Evolutionary conservation across 2,329 filamentous ascomycete genomes (phyloP).

Genomic region (Pseudogymnoascus sp.): DNA sequence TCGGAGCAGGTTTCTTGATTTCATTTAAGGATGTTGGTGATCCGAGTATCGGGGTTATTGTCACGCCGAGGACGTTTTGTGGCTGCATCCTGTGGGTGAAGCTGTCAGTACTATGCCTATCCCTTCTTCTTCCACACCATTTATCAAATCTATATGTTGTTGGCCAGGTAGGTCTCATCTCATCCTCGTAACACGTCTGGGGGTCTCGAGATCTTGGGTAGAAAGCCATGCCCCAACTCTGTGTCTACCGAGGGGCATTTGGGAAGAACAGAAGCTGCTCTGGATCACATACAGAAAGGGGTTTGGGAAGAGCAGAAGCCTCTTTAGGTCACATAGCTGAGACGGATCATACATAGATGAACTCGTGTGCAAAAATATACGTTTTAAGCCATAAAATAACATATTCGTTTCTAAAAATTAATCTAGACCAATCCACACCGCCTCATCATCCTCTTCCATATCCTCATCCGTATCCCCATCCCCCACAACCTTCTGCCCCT

Average conservation of each 20-base stretch:
- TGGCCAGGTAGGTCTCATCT: neutral
- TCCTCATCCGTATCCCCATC: constrained; percentile 29
- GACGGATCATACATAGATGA: neutral
- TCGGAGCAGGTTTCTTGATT: neutral
- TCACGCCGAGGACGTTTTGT: neutral
- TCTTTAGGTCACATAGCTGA: neutral
- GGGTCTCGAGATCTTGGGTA: neutral
- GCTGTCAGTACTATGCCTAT: neutral
- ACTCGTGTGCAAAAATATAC: neutral
- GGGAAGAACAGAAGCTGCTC: too few relatives aligned
- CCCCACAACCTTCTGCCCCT: constrained; percentile 28
- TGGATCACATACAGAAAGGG: too few relatives aligned
- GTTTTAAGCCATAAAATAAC: neutral
- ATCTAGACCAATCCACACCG: constrained; percentile 47
- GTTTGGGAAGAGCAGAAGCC: too few relatives aligned
- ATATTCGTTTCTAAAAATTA: constrained; percentile 18
- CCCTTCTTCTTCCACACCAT: neutral
- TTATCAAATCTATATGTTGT: neutral
- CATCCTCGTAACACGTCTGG: neutral
- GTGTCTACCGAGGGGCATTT: too few relatives aligned
- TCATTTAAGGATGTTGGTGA: neutral
- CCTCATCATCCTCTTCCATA: constrained; percentile 31
- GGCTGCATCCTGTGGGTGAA: neutral
- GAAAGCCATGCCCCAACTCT: neutral
- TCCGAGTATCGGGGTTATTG: neutral